Base-by-base conservation (phyloP, 257 asterid genomes). In the Echites panduratus region DNA sequence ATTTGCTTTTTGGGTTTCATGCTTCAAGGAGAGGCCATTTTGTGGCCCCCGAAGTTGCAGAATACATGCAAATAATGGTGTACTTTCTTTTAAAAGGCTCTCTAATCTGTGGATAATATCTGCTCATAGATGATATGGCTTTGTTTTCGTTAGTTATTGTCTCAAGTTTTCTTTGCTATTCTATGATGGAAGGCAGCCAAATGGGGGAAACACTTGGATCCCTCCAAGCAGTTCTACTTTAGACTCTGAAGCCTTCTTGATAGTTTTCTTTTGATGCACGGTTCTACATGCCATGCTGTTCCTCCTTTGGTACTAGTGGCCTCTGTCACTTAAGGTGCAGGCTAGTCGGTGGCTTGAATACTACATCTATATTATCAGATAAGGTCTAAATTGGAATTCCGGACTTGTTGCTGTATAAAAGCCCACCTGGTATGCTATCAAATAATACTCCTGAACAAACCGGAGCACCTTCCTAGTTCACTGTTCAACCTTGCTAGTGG, bases 1-100 rank as follows among this genome's bases (percentile, higher is more conserved):
- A 20, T 27, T 62, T 70, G 69, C 66, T 70, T 78, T 66, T 79
- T 75, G 41, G 38, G 61, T 68, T 17, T 71, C 9, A 10, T 58
- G 50, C 75, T 49, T 17, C 47, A n/a, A 22, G 9, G 57, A 61
- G 62, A 45, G 56, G 74, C 70, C 79, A 69, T 70, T 79, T 70
- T 74, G 41, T 58, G 80, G 83, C 49, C 75, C 47, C 47, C 44
- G 26, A 13, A 52, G 72, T 63, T 32, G 43, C 66, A 20, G 54
- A 38, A 70, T 57, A 57, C 43, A 65, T 50, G 71, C 69, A 76
- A 71, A 71, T 71, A 71, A 70, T 63, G 57, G 68, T 45, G 20
- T 47, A 70, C 70, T 69, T 59, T 71, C 38, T 32, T 56, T 71
- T 56, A 53, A 64, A 61, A 68, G 66, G 32, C 16, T 69, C 45